Evolutionary conservation across 1,284 basidiomycete species (phyloP).

Genomic region (Trichosporon ovoides): DNA sequence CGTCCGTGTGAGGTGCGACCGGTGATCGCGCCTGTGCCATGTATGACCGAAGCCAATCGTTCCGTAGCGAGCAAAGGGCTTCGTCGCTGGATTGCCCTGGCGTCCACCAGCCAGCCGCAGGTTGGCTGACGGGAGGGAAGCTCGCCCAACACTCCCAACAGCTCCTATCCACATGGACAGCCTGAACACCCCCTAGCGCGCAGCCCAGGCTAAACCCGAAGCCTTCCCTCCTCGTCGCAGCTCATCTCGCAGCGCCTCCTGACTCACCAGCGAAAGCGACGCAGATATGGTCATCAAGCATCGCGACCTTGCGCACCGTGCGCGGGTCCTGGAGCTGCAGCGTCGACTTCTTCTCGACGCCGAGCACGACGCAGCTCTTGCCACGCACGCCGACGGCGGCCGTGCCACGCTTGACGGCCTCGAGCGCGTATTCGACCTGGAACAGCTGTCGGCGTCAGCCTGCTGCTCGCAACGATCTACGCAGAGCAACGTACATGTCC

Average conservation of each 20-base stretch:
- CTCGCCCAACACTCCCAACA: too few relatives aligned
- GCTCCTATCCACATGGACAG: too few relatives aligned
- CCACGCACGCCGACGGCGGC: constrained; percentile 97
- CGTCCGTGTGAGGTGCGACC: too few relatives aligned
- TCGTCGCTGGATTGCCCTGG: too few relatives aligned
- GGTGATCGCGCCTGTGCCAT: too few relatives aligned
- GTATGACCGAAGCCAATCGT: too few relatives aligned
- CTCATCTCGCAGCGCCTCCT: neutral
- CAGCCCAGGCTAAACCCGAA: neutral
- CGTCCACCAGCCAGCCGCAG: too few relatives aligned
- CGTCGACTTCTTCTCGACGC: constrained; percentile 98
- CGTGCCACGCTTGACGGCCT: constrained; percentile 95
- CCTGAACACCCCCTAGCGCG: too few relatives aligned
- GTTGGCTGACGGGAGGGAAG: too few relatives aligned
- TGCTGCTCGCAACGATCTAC: neutral
- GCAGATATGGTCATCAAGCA: constrained; percentile 97
- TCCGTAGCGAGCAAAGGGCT: too few relatives aligned
- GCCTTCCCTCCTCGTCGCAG: neutral
- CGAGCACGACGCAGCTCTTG: constrained; percentile 89
- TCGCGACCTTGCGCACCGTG: constrained; percentile 95
- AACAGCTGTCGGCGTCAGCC: constrained; percentile 36
- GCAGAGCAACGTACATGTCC: constrained; percentile 59
- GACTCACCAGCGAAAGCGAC: constrained; percentile 89
- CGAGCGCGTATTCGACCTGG: constrained; percentile 90
- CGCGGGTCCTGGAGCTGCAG: constrained; percentile 96